Base-by-base conservation (phyloP, 1,284 basidiomycete genomes). In the Melampsora larici-populina region DNA sequence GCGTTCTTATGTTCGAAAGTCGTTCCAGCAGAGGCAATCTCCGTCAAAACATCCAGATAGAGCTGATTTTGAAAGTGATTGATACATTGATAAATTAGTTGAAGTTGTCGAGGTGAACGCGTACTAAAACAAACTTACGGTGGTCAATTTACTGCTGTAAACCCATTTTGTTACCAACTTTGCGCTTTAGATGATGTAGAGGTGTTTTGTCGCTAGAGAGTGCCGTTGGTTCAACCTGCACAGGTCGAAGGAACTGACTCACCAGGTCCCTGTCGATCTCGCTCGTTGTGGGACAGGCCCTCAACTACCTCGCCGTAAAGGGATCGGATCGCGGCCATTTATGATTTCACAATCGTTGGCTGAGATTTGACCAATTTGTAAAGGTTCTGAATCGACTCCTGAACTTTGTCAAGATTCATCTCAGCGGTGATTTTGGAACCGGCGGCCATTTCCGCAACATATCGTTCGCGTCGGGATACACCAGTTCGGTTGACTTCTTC, bases 1-100 rank as follows among this genome's bases (percentile, higher is more conserved):
- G 96, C 96, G 82, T 98, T 97, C 88, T 98, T 98, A 86, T 96
- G 94, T 85, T 96, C 91, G 88, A 97, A 99, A 0, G 94, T 95
- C 21, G 95, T 97, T 64, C 96, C 96, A 13, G 95, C 94, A 0
- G 95, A 97, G 13, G 97, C 96, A 81, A 99, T 97, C 86, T 99
- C 97, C 82, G 94, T 92, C 66, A 99, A 87, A 80, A 99, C 91
- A 82, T 98, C 95, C 80, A 98, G 89, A 85, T 99, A 85, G 43
- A 83, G 80, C 71, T 81, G 78, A n/a, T n/a, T n/a, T n/a, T n/a
- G n/a, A n/a, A n/a, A n/a, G n/a, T n/a, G n/a, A n/a, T n/a, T n/a
- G n/a, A n/a, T n/a, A n/a, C n/a, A 95, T 99, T 5, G 97, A 97
- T 2, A 36, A 60, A 29, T n/a, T 13, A 60, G 18, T 17, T 60